These are phyloP conservation scores for Saccharomycopsis babjevae DNA, from an alignment of 805 yeast genomes.

Conservation along the genomic window DNA sequence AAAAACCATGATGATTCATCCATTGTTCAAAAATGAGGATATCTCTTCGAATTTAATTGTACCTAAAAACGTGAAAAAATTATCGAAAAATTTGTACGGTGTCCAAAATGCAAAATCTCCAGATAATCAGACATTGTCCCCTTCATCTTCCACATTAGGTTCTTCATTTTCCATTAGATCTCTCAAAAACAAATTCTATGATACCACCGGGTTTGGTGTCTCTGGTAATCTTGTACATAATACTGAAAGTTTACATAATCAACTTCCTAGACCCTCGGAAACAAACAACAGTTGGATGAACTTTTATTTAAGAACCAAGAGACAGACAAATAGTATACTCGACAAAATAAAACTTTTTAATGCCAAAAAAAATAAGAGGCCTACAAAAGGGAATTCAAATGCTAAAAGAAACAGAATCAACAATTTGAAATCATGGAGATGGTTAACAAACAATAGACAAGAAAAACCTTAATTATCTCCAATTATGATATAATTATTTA, in stretches of 20 bases:
- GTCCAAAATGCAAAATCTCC: not conserved
- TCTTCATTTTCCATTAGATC: not conserved
- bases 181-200: not conserved
- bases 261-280: not conserved
- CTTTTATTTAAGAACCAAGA: not conserved
- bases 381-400: not conserved
- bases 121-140: not conserved
- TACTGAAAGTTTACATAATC: not conserved
- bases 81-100: not conserved
- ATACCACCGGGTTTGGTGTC: not conserved
- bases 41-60: not conserved
- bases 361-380: not conserved
- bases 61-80: not conserved
- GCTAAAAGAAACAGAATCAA: not conserved
- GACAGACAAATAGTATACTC: not conserved
- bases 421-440: not conserved
- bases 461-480: not conserved
- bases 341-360: not conserved
- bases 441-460: not conserved
- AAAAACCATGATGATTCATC: slow-evolving; percentile 43
- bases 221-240: not conserved
- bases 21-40: not conserved
- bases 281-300: not conserved
- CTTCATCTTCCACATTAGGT: not conserved
- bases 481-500: not conserved